Percentiles rank a stretch among this genome's conserved stretches.
phyloP scores from a whole-genome alignment of 257 asterid species.

The Solanum pinnatisectum region DNA sequence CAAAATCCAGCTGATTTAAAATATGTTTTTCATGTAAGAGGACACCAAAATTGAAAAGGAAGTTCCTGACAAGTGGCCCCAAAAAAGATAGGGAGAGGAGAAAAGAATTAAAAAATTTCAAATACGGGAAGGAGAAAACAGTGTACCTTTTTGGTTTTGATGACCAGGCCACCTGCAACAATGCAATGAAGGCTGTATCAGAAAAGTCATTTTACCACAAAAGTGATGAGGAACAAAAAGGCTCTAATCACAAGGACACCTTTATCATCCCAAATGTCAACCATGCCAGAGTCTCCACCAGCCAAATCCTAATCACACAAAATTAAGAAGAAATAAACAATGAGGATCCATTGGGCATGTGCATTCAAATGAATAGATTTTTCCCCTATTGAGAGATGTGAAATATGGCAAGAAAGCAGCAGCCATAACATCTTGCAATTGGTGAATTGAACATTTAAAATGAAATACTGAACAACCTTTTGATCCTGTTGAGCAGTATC shows the following conservation, averaged over 20 bases:
- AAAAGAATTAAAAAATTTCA: background rate
- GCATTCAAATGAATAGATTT: background rate
- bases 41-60: background rate
- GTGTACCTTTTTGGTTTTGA: constrained; percentile 49
- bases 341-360: background rate
- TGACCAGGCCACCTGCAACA: constrained; percentile 39
- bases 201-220: constrained; percentile 4
- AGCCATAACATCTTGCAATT: background rate
- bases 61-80: background rate
- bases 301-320: constrained; percentile 31
- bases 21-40: background rate
- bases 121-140: background rate
- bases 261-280: constrained; percentile 60
- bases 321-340: background rate
- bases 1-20: background rate
- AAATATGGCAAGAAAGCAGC: background rate
- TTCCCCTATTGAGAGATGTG: background rate
- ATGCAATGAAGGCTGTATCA: constrained; percentile 3
- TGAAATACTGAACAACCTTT: constrained; percentile 29
- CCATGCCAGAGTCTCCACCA: constrained; percentile 28
- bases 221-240: background rate
- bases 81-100: background rate
- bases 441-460: background rate
- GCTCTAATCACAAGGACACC: constrained; percentile 19
- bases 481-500: constrained; percentile 14